phyloP scores from a whole-genome alignment of 148 eudicot species.

The Nepenthes mirabilis region DNA sequence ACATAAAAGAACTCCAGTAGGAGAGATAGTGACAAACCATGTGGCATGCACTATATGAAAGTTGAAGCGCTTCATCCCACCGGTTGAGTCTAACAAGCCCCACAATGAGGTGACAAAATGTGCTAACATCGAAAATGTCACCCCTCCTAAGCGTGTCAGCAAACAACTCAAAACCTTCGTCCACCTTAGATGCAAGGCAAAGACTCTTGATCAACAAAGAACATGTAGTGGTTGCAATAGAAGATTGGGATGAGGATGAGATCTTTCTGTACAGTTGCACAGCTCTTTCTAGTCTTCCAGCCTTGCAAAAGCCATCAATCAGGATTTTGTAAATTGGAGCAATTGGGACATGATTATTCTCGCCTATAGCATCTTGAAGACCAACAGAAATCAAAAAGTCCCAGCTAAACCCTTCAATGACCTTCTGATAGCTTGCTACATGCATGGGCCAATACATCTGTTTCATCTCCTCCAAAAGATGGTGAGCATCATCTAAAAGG shows the following conservation, averaged over 20 bases:
- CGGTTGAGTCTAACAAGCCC: slow-evolving; percentile 53
- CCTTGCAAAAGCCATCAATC: slow-evolving; percentile 67
- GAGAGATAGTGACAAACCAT: slow-evolving; percentile 33
- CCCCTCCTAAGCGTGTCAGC: slow-evolving; percentile 50
- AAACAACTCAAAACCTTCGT: slow-evolving; percentile 66
- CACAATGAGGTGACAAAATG: slow-evolving; percentile 41
- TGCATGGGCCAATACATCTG: slow-evolving; percentile 87
- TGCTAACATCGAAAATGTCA: slow-evolving; percentile 39
- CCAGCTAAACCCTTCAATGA: slow-evolving; percentile 74
- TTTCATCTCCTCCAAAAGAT: slow-evolving; percentile 86
- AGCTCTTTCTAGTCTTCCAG: slow-evolving; percentile 67
- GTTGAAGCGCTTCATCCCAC: slow-evolving; percentile 82
- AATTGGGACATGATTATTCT: slow-evolving; percentile 36
- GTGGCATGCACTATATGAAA: slow-evolving; percentile 51
- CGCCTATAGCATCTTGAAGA: slow-evolving; percentile 48
- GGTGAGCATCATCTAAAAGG: slow-evolving; percentile 62
- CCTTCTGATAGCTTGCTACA: slow-evolving; percentile 56
- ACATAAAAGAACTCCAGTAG: background rate
- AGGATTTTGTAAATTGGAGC: slow-evolving; percentile 55
- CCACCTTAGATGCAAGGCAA: slow-evolving; percentile 48
- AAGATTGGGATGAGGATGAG: slow-evolving; percentile 23
- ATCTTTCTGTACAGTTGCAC: slow-evolving; percentile 58
- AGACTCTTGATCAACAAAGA: slow-evolving; percentile 65
- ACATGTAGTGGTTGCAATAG: slow-evolving; percentile 23
- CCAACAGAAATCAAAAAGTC: slow-evolving; percentile 54